Evolutionary conservation across 2,329 filamentous ascomycete species (phyloP).

Genomic region (Ophiognomonia clavigignenti-juglandacearum): DNA sequence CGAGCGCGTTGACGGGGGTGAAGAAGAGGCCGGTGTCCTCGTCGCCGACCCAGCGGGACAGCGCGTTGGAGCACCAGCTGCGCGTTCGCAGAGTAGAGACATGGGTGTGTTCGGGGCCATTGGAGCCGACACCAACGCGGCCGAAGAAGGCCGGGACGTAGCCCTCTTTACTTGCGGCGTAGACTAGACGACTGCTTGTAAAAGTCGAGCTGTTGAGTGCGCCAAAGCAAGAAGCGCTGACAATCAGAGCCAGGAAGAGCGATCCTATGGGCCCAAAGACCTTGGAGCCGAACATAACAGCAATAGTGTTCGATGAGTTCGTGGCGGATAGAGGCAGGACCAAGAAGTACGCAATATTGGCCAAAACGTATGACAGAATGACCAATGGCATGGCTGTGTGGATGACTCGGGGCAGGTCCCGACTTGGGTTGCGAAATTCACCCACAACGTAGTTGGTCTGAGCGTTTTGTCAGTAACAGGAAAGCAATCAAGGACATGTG

Average conservation of each 20-base stretch:
- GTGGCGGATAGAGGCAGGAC: slow-evolving; percentile 78
- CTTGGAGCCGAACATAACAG: slow-evolving; percentile 84
- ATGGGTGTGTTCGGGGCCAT: slow-evolving; percentile 30
- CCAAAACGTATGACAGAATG: slow-evolving; percentile 83
- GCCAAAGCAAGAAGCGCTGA: slow-evolving; percentile 88
- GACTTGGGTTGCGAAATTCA: slow-evolving; percentile 86
- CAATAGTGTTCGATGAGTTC: slow-evolving; percentile 89
- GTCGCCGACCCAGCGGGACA: slow-evolving; percentile 67
- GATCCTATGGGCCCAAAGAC: slow-evolving; percentile 84
- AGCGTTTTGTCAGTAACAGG: slow-evolving; percentile 2
- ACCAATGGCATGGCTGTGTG: slow-evolving; percentile 95
- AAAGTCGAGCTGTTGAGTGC: slow-evolving; percentile 93
- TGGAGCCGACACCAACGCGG: slow-evolving; percentile 64
- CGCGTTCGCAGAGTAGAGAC: slow-evolving; percentile 42
- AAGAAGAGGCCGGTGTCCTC: slow-evolving; percentile 77
- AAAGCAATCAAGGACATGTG: not conserved
- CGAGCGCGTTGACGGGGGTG: slow-evolving; percentile 88
- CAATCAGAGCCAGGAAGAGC: slow-evolving; percentile 79
- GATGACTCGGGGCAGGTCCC: slow-evolving; percentile 89
- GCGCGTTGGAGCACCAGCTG: slow-evolving; percentile 52
- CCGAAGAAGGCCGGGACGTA: slow-evolving; percentile 84
- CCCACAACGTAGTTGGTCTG: slow-evolving; percentile 97
- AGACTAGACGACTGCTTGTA: slow-evolving; percentile 85
- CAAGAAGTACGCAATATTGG: slow-evolving; percentile 91
- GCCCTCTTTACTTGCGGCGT: slow-evolving; percentile 90